Percentiles rank a stretch among this genome's conserved stretches.
Conservation (phyloP, 148 eudicot species). For the Selenicereus undatus region DNA sequence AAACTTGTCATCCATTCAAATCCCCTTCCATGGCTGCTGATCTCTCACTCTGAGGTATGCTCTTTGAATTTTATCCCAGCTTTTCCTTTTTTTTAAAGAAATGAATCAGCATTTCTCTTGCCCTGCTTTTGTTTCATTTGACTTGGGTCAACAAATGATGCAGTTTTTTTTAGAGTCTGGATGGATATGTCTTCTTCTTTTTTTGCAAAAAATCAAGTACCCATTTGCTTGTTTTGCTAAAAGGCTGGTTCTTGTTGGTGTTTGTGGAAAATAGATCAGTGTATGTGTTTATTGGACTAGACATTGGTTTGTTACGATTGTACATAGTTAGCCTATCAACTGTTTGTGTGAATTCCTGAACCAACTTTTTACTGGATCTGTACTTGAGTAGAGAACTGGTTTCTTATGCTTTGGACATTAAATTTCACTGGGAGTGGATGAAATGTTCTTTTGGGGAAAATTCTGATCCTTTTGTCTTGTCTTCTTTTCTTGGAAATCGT, state of each 20-base stretch:
- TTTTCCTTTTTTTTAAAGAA: not conserved
- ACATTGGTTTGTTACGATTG: not conserved
- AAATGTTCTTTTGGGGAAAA: not conserved
- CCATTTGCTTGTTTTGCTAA: conserved; percentile 19
- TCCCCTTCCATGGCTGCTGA: conserved; percentile 17
- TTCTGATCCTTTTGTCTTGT: conserved; percentile 1
- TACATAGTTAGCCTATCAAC: conserved; percentile 8
- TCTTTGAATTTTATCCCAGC: not conserved
- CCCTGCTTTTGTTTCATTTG: conserved; percentile 1
- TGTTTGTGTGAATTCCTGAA: conserved; percentile 17
- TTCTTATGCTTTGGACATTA: not conserved
- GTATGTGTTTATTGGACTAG: conserved; percentile 7
- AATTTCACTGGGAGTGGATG: conserved; percentile 5
- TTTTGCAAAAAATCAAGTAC: not conserved
- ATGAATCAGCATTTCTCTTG: not conserved
- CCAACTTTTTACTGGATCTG: conserved; percentile 25
- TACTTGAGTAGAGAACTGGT: not conserved
- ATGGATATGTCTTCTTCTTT: not conserved
- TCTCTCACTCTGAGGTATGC: conserved; percentile 34
- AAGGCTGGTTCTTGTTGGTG: not conserved
- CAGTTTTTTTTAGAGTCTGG: not conserved
- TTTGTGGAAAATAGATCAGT: conserved; percentile 19
- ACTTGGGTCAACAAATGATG: conserved; percentile 4
- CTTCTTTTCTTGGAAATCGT: conserved; percentile 12
- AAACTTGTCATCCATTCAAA: not conserved